phyloP scores from a whole-genome alignment of 1,139 yeast species.

The Zygotorulaspora mrakii region DNA sequence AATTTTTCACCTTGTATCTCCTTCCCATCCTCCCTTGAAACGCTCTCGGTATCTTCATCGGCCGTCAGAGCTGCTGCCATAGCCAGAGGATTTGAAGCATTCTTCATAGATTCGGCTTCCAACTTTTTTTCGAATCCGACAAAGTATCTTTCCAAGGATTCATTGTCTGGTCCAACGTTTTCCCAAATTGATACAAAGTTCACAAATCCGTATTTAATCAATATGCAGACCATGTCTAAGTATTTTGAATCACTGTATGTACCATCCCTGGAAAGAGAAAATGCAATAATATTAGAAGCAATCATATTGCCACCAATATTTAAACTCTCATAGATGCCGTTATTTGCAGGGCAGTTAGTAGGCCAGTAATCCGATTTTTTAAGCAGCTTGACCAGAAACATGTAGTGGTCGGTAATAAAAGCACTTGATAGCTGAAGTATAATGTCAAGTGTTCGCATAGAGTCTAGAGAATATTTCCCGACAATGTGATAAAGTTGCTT shows the following conservation, averaged over 20 bases:
- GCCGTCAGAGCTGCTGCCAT: constrained; percentile 79
- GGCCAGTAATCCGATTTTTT: constrained; percentile 69
- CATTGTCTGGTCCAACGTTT: constrained; percentile 48
- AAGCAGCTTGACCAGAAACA: constrained; percentile 49
- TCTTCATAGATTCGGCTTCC: constrained; percentile 59
- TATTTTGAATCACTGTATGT: constrained; percentile 44
- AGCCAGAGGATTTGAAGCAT: constrained; percentile 78
- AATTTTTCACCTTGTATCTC: constrained; percentile 3
- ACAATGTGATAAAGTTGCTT: constrained; percentile 54
- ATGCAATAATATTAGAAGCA: constrained; percentile 59
- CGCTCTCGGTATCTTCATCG: constrained; percentile 50
- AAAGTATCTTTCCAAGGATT: constrained; percentile 40
- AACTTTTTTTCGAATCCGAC: constrained; percentile 47
- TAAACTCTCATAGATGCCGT: constrained; percentile 33
- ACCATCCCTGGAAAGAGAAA: constrained; percentile 42
- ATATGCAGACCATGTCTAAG: constrained; percentile 48
- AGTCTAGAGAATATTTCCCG: constrained; percentile 78
- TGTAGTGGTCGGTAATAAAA: constrained; percentile 45
- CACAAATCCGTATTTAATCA: constrained; percentile 67
- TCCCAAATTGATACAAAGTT: constrained; percentile 61
- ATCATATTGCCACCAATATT: constrained; percentile 54
- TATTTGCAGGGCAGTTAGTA: constrained; percentile 35
- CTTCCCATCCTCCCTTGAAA: constrained; percentile 13
- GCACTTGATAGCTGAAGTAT: constrained; percentile 50
- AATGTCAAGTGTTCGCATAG: constrained; percentile 64